These are phyloP conservation scores for Vigna angularis DNA, from an alignment of 306 rosid genomes.

Conservation along the genomic window DNA sequence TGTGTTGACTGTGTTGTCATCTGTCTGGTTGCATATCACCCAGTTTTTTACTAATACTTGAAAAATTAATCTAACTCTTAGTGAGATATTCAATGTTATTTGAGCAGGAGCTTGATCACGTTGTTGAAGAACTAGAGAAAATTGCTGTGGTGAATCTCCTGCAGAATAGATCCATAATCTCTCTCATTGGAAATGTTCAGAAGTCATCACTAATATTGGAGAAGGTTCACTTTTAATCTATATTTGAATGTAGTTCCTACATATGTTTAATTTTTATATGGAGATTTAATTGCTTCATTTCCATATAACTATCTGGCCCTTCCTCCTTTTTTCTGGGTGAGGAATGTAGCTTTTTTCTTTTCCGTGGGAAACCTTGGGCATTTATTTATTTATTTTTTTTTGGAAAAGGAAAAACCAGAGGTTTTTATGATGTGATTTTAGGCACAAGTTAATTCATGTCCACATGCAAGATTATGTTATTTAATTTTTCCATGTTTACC, in stretches of 20 bases:
- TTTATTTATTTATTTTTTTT: neutral
- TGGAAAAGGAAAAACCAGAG: constrained; percentile 12
- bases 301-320: constrained; percentile 12
- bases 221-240: constrained; percentile 63
- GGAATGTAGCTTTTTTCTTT: constrained; percentile 28
- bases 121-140: constrained; percentile 95
- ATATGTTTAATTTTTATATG: neutral
- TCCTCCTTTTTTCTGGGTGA: constrained; percentile 15
- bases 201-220: constrained; percentile 90
- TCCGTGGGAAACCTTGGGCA: constrained; percentile 5
- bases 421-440: constrained; percentile 9
- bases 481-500: constrained; percentile 12
- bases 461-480: constrained; percentile 20
- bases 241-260: constrained; percentile 14
- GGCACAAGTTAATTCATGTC: constrained; percentile 11
- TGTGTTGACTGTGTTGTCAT: neutral
- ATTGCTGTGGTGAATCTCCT: constrained; percentile 94
- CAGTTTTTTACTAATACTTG: constrained; percentile 15
- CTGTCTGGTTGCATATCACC: constrained; percentile 8
- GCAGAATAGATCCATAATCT: constrained; percentile 90
- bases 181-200: constrained; percentile 98
- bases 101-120: constrained; percentile 92
- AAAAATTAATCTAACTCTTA: neutral
- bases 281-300: constrained; percentile 28
- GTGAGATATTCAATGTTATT: constrained; percentile 24